A percentile compares a stretch with the other conserved stretches of the same genome.
These are phyloP conservation scores for Anacardium occidentale DNA, from an alignment of 345 rosid species.

Conservation along the genomic window DNA sequence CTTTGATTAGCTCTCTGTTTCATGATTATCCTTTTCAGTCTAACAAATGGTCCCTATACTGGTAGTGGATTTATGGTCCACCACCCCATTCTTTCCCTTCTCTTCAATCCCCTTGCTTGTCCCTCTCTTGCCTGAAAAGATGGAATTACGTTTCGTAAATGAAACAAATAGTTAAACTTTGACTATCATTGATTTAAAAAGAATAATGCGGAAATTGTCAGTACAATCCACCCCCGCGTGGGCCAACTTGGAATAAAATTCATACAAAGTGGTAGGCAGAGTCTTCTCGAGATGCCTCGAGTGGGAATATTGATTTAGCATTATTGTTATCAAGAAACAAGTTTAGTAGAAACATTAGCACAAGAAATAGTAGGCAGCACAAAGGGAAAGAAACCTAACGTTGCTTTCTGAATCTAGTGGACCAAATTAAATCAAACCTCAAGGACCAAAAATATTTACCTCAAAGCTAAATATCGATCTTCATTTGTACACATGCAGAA, in stretches of 20 bases:
- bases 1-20: background rate
- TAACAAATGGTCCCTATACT: slow-evolving; percentile 3
- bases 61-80: slow-evolving; percentile 44
- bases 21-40: background rate
- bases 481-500: background rate
- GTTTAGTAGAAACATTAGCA: slow-evolving; percentile 2
- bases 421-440: too few species aligned
- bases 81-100: background rate
- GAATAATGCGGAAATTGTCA: background rate
- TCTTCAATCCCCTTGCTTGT: background rate
- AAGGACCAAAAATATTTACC: background rate
- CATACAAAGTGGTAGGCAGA: slow-evolving; percentile 23
- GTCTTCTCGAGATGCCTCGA: background rate
- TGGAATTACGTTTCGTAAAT: background rate
- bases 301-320: background rate
- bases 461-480: background rate
- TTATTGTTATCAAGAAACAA: background rate
- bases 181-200: background rate
- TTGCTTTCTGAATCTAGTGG: too few species aligned
- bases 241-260: slow-evolving; percentile 19
- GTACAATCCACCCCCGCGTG: slow-evolving; percentile 2
- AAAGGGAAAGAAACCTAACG: background rate
- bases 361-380: background rate
- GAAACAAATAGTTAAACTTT: background rate
- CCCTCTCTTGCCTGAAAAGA: background rate